Evolutionary conservation across 2,329 filamentous ascomycete species (phyloP).

Genomic region (Cytospora piceae): DNA sequence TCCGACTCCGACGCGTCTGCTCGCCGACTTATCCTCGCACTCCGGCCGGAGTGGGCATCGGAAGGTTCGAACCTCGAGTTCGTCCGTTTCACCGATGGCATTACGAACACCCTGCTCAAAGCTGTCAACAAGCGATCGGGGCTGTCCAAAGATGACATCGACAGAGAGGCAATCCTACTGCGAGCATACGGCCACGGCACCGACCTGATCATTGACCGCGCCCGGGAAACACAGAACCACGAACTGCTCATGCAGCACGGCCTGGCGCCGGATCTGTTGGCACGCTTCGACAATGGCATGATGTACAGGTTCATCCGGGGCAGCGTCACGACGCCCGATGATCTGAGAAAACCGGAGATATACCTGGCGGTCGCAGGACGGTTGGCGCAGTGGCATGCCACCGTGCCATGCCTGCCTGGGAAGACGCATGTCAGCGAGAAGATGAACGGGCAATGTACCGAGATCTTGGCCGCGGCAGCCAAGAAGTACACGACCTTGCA

Average conservation of each 20-base stretch:
- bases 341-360: conserved; percentile 75
- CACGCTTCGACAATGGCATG: conserved; percentile 93
- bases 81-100: conserved; percentile 92
- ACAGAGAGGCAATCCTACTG: conserved; percentile 83
- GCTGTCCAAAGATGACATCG: conserved; percentile 74
- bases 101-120: conserved; percentile 91
- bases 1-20: conserved; percentile 77
- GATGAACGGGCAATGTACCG: conserved; percentile 33
- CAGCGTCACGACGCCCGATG: conserved; percentile 75
- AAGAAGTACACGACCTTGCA: conserved; percentile 44
- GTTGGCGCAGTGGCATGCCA: conserved; percentile 91
- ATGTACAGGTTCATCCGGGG: conserved; percentile 91
- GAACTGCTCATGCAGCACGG: conserved; percentile 81
- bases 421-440: conserved; percentile 45
- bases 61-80: conserved; percentile 72
- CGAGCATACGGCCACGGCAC: conserved; percentile 94
- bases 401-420: conserved; percentile 59
- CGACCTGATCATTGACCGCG: conserved; percentile 92
- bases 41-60: conserved; percentile 80
- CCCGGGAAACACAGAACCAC: conserved; percentile 80
- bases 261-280: conserved; percentile 84
- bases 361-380: conserved; percentile 83
- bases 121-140: conserved; percentile 70
- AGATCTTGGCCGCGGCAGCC: conserved; percentile 34
- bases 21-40: conserved; percentile 73